phyloP scores from a whole-genome alignment of 306 rosid genomes.

The Lathyrus sativus region DNA sequence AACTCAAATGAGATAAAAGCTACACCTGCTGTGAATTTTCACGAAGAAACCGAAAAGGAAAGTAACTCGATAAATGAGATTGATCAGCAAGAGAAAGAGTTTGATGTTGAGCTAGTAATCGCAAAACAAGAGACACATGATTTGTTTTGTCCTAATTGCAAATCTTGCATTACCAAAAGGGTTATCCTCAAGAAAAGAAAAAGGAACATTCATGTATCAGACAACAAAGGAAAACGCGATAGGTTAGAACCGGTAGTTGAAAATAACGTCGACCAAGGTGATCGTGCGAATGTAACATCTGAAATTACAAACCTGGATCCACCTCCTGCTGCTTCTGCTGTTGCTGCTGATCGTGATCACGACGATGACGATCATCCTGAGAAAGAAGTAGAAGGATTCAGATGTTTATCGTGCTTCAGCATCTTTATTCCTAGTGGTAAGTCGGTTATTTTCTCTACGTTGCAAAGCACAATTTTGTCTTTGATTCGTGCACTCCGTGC shows the following conservation, averaged over 20 bases:
- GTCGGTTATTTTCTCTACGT: constrained; percentile 7
- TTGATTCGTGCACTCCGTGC: background rate
- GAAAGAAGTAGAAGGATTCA: constrained; percentile 46
- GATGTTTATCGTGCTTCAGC: constrained; percentile 55
- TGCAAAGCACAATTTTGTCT: background rate
- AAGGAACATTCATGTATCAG: constrained; percentile 26
- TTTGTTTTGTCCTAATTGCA: constrained; percentile 56
- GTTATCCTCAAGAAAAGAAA: constrained; percentile 57
- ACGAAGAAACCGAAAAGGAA: constrained; percentile 31
- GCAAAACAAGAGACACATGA: constrained; percentile 62
- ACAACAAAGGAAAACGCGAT: constrained; percentile 31
- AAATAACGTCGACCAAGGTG: constrained; percentile 30
- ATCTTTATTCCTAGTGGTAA: constrained; percentile 48
- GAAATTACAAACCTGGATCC: constrained; percentile 29
- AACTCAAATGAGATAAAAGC: constrained; percentile 30
- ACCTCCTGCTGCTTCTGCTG: background rate
- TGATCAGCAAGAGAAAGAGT: constrained; percentile 39
- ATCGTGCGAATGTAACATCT: constrained; percentile 16
- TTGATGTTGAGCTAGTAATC: constrained; percentile 52
- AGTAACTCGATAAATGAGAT: constrained; percentile 32
- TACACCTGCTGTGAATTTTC: background rate
- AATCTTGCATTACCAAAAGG: constrained; percentile 56
- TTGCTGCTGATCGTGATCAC: background rate
- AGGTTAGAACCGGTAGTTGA: constrained; percentile 18
- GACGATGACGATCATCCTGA: constrained; percentile 21